Evolutionary conservation across 495 filamentous ascomycete species (phyloP), one percentile per base, ranked within the genome.

Genomic region (Corynascus novoguineensis): DNA sequence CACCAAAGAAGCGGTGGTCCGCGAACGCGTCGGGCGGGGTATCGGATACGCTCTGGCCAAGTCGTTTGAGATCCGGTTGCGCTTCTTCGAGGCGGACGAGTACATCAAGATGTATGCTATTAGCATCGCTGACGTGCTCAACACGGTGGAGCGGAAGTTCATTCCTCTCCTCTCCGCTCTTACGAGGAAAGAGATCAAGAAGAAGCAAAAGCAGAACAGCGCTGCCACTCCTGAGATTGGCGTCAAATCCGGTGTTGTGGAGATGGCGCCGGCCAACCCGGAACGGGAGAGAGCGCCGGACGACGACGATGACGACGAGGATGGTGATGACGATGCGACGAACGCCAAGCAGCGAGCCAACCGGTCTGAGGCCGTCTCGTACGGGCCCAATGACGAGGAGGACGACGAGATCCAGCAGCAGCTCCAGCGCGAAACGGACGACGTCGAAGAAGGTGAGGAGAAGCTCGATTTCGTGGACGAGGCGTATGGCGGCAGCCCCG

Each of bases 381-480:
- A 97, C 66, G 95, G 88, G 35, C 90, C 81, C 7, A 90, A 90
- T 29, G 92, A 97, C 64, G 92, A 95, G 29, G 95, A 89, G 6
- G 93, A 98, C 67, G 83, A 91, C 60, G 83, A 72, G 19, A 85
- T 92, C 60, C 86, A 78, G 72, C 75, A 67, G 52, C 71, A 77
- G 53, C 72, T 81, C 49, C 75, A 77, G 53, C 76, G 77, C 37
- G 79, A 82, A 45, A 80, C 75, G 3, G 79, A 78, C 11, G 71
- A 71, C 19, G 78, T 76, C 24, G 78, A 79, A 21, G 75, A 79
- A 37, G 65, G 67, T 56, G 69, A 74, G 12, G 80, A 80, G 41
- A 55, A 34, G 48, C 75, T 76, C 25, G 67, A 72, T 4, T 70
- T 74, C n/a, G 69, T 72, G 31, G 82, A 85, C 61, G 82, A 85